A percentile compares a stretch with the other conserved stretches of the same genome.
Conservation (phyloP, 441 rosid species). For the Mallotus repandus region DNA sequence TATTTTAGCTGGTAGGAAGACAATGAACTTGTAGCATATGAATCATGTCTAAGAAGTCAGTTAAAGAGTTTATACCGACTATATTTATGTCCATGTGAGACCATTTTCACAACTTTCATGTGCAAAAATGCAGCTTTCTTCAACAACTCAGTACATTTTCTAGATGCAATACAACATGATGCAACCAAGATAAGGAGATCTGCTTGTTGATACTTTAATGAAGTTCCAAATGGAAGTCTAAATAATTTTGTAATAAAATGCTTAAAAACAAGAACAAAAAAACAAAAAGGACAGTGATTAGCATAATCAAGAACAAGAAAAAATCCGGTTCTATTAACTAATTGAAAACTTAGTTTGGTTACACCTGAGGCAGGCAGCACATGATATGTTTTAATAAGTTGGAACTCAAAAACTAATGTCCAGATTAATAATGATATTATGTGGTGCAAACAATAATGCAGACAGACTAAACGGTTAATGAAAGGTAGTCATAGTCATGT, state of each 20-base stretch:
- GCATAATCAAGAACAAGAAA: constrained; percentile 13
- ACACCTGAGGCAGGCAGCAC: constrained; percentile 30
- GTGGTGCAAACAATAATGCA: constrained; percentile 22
- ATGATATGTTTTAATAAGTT: constrained; percentile 26
- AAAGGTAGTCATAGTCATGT: constrained; percentile 29
- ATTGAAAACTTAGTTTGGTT: constrained; percentile 17
- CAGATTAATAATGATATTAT: constrained; percentile 8
- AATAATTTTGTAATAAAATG: neutral
- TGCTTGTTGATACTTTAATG: neutral
- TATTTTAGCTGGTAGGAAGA: neutral
- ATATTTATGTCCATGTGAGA: neutral
- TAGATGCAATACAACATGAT: neutral
- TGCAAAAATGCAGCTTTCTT: neutral
- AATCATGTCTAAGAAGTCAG: neutral
- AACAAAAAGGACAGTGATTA: neutral
- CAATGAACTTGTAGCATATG: too few relatives aligned
- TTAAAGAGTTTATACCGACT: neutral
- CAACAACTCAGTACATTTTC: neutral
- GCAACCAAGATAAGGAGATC: neutral
- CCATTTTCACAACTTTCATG: neutral
- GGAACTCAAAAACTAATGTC: constrained; percentile 7
- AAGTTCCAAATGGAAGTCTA: neutral
- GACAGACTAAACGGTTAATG: constrained; percentile 33
- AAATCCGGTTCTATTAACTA: constrained; percentile 12
- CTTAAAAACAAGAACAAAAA: neutral